Percentiles rank a stretch among this genome's conserved stretches.
phyloP scores from a whole-genome alignment of 2,329 filamentous ascomycete genomes.

The Pseudofabraea citricarpa region DNA sequence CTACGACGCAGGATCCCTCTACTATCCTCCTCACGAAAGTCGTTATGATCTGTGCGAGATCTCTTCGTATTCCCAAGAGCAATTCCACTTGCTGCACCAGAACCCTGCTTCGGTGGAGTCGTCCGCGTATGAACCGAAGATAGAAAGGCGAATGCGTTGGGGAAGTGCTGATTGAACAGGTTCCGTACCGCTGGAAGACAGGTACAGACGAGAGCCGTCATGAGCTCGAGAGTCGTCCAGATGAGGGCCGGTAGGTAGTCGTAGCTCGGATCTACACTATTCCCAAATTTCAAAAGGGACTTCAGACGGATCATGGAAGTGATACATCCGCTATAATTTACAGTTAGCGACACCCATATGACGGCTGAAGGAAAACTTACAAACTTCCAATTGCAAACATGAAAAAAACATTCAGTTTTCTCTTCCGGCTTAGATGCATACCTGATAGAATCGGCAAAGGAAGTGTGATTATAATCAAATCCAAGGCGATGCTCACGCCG shows the following conservation, averaged over 20 bases:
- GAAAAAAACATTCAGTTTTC: slow-evolving; percentile 60
- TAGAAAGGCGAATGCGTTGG: no score
- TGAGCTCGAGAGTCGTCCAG: slow-evolving; percentile 28
- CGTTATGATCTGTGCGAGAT: no score
- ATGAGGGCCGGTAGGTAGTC: slow-evolving; percentile 26
- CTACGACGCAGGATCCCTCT: no score
- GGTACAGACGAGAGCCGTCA: slow-evolving; percentile 34
- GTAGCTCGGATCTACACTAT: slow-evolving; percentile 10
- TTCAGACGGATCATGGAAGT: slow-evolving; percentile 5
- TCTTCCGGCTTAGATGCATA: slow-evolving; percentile 57
- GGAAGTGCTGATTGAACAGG: no score
- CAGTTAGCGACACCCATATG: not conserved
- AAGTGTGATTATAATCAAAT: slow-evolving; percentile 58
- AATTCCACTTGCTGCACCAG: no score
- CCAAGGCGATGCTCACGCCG: slow-evolving; percentile 63
- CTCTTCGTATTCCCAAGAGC: no score
- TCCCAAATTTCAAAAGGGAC: slow-evolving; percentile 11
- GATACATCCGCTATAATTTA: not conserved
- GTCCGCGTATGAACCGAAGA: no score
- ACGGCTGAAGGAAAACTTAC: slow-evolving; percentile 36
- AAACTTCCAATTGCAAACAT: slow-evolving; percentile 65
- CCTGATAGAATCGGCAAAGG: slow-evolving; percentile 59
- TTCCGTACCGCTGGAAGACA: slow-evolving; percentile 35
- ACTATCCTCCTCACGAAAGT: no score
- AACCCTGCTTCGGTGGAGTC: no score